Evolutionary conservation across 1,284 basidiomycete genomes (phyloP).

Genomic region (Vanrija sp.): DNA sequence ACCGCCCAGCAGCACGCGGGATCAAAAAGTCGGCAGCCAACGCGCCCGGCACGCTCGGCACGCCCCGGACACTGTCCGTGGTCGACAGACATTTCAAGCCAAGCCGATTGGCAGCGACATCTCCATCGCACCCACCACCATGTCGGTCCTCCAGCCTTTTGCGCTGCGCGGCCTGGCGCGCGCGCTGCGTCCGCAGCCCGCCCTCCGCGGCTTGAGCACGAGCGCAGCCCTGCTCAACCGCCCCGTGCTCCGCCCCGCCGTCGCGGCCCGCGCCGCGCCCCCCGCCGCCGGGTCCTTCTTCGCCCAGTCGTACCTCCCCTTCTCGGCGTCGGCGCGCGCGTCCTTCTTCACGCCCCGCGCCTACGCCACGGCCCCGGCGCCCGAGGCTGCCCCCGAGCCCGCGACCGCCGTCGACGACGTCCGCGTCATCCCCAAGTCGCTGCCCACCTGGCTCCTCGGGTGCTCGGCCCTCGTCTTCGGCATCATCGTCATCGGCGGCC

Average conservation of each 20-base stretch:
- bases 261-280: background rate
- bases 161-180: conserved; percentile 8
- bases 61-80: no score
- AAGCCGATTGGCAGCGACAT: no score
- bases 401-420: conserved; percentile 52
- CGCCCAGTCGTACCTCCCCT: conserved; percentile 12
- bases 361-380: conserved; percentile 4
- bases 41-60: no score
- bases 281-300: conserved; percentile 7
- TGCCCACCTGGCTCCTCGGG: conserved; percentile 72
- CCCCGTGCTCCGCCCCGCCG: background rate
- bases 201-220: background rate
- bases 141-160: conserved; percentile 9
- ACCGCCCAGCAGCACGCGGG: no score
- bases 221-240: background rate
- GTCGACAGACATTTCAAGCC: no score
- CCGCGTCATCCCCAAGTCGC: conserved; percentile 62
- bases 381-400: background rate
- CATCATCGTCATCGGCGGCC: conserved; percentile 91
- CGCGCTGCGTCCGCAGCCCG: background rate
- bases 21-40: no score
- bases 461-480: conserved; percentile 82
- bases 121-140: background rate
- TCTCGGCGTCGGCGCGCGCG: background rate
- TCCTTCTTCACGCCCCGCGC: conserved; percentile 17